Evolutionary conservation across 345 rosid species (phyloP).

Genomic region (Salix suchowensis): DNA sequence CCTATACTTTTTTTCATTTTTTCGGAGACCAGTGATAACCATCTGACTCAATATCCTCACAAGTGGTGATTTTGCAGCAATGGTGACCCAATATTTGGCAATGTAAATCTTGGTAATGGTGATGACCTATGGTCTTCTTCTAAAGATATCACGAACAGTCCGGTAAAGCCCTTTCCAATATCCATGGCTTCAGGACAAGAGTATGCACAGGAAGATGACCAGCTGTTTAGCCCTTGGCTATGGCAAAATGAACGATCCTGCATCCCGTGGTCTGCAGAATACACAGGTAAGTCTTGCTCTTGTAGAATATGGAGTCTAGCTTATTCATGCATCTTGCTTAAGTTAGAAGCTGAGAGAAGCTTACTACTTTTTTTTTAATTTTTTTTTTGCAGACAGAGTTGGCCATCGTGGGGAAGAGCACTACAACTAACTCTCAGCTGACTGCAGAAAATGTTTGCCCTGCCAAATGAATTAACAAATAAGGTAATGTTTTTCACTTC

Average conservation of each 20-base stretch:
- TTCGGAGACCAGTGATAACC: slow-evolving; percentile 18
- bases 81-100: slow-evolving; percentile 79
- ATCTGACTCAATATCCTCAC: slow-evolving; percentile 82
- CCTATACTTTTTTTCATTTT: not conserved
- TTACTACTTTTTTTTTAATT: not conserved
- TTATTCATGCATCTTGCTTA: slow-evolving; percentile 7
- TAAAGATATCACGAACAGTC: slow-evolving; percentile 49
- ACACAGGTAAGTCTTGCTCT: slow-evolving; percentile 19
- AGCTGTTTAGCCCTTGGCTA: slow-evolving; percentile 31
- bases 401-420: slow-evolving; percentile 23
- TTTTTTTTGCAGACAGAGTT: slow-evolving; percentile 27
- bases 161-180: slow-evolving; percentile 47
- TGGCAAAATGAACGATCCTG: slow-evolving; percentile 36
- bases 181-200: slow-evolving; percentile 46
- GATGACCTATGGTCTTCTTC: slow-evolving; percentile 79
- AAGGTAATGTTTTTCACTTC: slow-evolving; percentile 26
- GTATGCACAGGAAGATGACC: slow-evolving; percentile 48
- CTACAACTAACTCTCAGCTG: slow-evolving; percentile 19
- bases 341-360: not conserved
- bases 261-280: slow-evolving; percentile 39
- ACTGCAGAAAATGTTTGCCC: slow-evolving; percentile 20
- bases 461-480: slow-evolving; percentile 21
- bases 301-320: slow-evolving; percentile 24
- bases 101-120: slow-evolving; percentile 54
- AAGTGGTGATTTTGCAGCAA: slow-evolving; percentile 94